Evolutionary conservation across 2,329 filamentous ascomycete species (phyloP).

Genomic region (Pestalotiopsis sp.): DNA sequence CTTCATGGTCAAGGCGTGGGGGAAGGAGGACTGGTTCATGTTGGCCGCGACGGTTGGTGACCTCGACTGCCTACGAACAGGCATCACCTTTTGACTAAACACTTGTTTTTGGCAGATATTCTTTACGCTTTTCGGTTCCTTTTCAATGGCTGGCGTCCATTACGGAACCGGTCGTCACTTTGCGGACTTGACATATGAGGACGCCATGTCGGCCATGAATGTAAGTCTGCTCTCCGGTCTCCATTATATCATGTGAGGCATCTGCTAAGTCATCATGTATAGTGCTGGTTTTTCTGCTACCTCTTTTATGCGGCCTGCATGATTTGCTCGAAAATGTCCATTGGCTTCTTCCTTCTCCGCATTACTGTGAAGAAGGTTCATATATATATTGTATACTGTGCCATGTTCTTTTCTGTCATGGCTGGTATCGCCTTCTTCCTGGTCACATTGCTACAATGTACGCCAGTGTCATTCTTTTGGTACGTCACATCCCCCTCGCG

Average conservation of each 20-base stretch:
- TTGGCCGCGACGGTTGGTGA: slow-evolving; percentile 12
- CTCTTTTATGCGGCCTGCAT: slow-evolving; percentile 21
- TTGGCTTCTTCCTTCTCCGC: slow-evolving; percentile 25
- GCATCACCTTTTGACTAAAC: not conserved
- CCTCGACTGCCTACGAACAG: not conserved
- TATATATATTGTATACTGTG: slow-evolving; percentile 21
- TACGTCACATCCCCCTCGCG: slow-evolving; percentile 1
- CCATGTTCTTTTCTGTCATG: slow-evolving; percentile 19
- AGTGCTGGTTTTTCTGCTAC: slow-evolving; percentile 20
- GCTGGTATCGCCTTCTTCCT: slow-evolving; percentile 23
- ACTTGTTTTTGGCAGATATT: not conserved
- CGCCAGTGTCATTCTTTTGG: slow-evolving; percentile 24
- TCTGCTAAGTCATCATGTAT: not conserved
- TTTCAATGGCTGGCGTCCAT: slow-evolving; percentile 13
- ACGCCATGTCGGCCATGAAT: slow-evolving; percentile 13
- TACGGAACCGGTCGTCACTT: slow-evolving; percentile 17
- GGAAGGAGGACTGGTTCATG: slow-evolving; percentile 16
- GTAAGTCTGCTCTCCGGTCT: not conserved
- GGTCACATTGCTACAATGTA: slow-evolving; percentile 24
- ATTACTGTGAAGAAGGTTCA: slow-evolving; percentile 21
- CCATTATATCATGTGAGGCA: not conserved
- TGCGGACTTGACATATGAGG: not conserved
- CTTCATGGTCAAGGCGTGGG: slow-evolving; percentile 16
- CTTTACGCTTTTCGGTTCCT: slow-evolving; percentile 11
- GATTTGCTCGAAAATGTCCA: slow-evolving; percentile 23